Base-by-base conservation (phyloP, 805 yeast species). In the Zygosaccharomyces bailii region DNA sequence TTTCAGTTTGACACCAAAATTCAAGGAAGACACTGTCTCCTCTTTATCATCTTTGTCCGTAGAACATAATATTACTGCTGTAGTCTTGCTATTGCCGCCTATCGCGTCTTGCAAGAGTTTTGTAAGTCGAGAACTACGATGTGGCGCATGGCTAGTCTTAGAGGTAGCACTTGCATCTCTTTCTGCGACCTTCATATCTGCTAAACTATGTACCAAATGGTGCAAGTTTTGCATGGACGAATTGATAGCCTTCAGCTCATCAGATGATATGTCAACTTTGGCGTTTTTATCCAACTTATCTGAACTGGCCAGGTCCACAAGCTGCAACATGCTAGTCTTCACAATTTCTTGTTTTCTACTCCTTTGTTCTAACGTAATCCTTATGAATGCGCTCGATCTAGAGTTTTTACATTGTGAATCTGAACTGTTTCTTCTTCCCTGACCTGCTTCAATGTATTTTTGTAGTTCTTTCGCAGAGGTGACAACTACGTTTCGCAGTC, bases 251-350 rank as follows among this genome's bases (percentile, higher is more conserved):
- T 85, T 85, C 0, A 95, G 88, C 55, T 89, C 96, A 58, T 87
- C 90, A 5, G 85, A 67, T 1, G 82, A 73, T 53, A 79, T 79
- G 1, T 93, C 93, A 0, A 78, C 64, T 1, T 79, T 30, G 82
- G 79, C 60, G 81, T 85, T 62, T 41, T 50, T 57, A 4, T 42
- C 49, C 7, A 54, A 21, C 39, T 36, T 40, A 36, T 90, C 96
- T 17, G 91, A 82, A 4, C 96, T 96, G 0, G 96, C 96, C 51
- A 88, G 71, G 65, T 88, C 96, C 9, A 87, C 91, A 29, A 88
- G 63, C 54, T 81, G 84, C 48, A 88, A 69, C 46, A 77, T 79
- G 10, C 84, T 86, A n/a, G 21, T 21, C 23, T 45, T 52, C 14
- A 51, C 9, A n/a, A 41, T 36, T n/a, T 53, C 55, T 4, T 74